A percentile compares a stretch with the other conserved stretches of the same genome.
phyloP scores from a whole-genome alignment of 768 basidiomycete genomes.

The Trametes villosa region DNA sequence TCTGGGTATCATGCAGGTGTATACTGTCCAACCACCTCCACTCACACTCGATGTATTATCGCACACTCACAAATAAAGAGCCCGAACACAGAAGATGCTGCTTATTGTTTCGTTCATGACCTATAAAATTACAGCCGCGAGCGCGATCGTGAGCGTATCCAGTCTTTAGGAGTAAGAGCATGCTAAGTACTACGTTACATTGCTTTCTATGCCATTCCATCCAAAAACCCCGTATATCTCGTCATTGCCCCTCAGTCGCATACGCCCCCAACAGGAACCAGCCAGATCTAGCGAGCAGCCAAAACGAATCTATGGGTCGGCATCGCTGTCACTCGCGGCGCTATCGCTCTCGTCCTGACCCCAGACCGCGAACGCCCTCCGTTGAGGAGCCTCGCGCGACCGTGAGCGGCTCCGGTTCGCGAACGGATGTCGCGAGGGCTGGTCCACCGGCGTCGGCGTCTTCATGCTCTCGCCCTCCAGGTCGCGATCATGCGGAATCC shows the following conservation, averaged over 20 bases:
- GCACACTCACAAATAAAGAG: background rate
- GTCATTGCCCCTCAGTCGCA: background rate
- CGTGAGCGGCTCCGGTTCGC: conserved; percentile 29
- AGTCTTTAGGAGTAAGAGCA: conserved; percentile 3
- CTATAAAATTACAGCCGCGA: conserved; percentile 1
- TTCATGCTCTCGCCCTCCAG: conserved; percentile 55
- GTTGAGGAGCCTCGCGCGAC: conserved; percentile 26
- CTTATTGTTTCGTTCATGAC: background rate
- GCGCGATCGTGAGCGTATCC: background rate
- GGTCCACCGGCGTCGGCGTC: conserved; percentile 58
- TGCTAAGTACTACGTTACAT: conserved; percentile 16
- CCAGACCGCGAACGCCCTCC: conserved; percentile 71
- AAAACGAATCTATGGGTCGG: conserved; percentile 10
- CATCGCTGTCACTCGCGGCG: conserved; percentile 75
- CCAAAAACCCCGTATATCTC: background rate
- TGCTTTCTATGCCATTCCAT: conserved; percentile 12
- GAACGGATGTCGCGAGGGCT: conserved; percentile 27
- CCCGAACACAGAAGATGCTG: background rate
- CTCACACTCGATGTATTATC: too few relatives aligned
- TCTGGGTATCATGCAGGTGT: background rate
- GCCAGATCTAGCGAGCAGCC: background rate
- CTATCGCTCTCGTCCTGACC: conserved; percentile 90
- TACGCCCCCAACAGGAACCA: background rate
- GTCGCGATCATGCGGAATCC: conserved; percentile 65
- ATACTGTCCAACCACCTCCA: too few relatives aligned